A percentile compares a stretch with the other conserved stretches of the same genome.
phyloP scores from a whole-genome alignment of 1,139 yeast species.

The Hansenula anomala region DNA sequence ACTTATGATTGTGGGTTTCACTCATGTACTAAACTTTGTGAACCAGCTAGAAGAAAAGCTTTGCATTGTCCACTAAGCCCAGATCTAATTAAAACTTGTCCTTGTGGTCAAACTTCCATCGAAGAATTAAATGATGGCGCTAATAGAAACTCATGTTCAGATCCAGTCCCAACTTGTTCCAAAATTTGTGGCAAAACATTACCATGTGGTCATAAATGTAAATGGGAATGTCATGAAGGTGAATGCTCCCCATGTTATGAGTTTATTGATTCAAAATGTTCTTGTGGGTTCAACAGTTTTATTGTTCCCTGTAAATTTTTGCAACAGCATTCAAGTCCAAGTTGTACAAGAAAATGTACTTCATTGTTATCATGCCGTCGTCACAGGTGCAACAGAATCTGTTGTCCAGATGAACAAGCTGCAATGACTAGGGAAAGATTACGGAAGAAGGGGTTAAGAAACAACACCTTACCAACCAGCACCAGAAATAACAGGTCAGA shows the following conservation, averaged over 20 bases:
- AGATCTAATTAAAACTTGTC: slow-evolving; percentile 53
- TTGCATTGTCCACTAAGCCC: slow-evolving; percentile 67
- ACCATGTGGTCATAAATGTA: slow-evolving; percentile 74
- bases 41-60: slow-evolving; percentile 30
- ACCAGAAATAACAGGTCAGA: slow-evolving; percentile 31
- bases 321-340: slow-evolving; percentile 47
- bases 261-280: slow-evolving; percentile 25
- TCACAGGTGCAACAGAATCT: slow-evolving; percentile 64
- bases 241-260: slow-evolving; percentile 63
- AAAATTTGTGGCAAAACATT: slow-evolving; percentile 55
- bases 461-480: slow-evolving; percentile 28
- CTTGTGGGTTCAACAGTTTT: slow-evolving; percentile 35
- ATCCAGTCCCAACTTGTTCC: slow-evolving; percentile 73
- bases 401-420: slow-evolving; percentile 64
- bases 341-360: slow-evolving; percentile 71
- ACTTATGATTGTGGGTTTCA: slow-evolving; percentile 67
- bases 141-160: slow-evolving; percentile 58
- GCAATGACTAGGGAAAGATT: slow-evolving; percentile 62
- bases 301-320: slow-evolving; percentile 61
- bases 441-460: slow-evolving; percentile 41
- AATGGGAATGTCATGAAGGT: slow-evolving; percentile 70
- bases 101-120: slow-evolving; percentile 62
- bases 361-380: slow-evolving; percentile 76
- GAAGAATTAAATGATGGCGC: slow-evolving; percentile 28
- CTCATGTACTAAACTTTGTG: slow-evolving; percentile 54